Evolutionary conservation across 208 protist genomes (phyloP).

Genomic region (Acanthamoeba triangularis): DNA sequence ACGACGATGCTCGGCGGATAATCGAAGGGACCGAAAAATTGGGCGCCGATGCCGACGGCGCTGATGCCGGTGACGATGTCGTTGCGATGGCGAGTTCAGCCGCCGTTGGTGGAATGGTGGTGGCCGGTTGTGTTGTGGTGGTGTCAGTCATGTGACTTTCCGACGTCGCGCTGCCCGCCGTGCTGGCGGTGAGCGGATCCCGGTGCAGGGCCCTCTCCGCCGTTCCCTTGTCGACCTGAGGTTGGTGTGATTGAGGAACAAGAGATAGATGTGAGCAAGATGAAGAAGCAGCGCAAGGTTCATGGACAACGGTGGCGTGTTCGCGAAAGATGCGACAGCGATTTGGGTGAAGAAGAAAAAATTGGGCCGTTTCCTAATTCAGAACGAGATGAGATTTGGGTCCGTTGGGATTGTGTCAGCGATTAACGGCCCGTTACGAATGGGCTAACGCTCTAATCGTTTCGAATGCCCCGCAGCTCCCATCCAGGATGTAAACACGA

Average conservation of each 20-base stretch:
- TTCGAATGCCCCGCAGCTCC: too few species aligned
- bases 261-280: too few species aligned
- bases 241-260: too few species aligned
- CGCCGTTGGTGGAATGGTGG: neutral
- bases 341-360: neutral
- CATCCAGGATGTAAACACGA: too few species aligned
- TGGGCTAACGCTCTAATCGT: neutral
- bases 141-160: too few species aligned
- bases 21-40: neutral
- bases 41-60: neutral
- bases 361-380: neutral
- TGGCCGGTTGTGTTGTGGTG: neutral
- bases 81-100: neutral
- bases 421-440: neutral
- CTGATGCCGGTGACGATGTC: neutral
- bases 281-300: too few species aligned
- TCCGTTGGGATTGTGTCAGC: neutral
- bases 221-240: too few species aligned
- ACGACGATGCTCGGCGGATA: neutral
- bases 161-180: too few species aligned
- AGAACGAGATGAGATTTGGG: constrained; percentile 16
- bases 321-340: neutral
- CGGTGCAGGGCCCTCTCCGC: too few species aligned
- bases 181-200: too few species aligned
- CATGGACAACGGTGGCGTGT: too few species aligned